Evolutionary conservation across 1,284 basidiomycete species (phyloP), one percentile per base, ranked within the genome.

Genomic region (Ceratobasidium sp.): DNA sequence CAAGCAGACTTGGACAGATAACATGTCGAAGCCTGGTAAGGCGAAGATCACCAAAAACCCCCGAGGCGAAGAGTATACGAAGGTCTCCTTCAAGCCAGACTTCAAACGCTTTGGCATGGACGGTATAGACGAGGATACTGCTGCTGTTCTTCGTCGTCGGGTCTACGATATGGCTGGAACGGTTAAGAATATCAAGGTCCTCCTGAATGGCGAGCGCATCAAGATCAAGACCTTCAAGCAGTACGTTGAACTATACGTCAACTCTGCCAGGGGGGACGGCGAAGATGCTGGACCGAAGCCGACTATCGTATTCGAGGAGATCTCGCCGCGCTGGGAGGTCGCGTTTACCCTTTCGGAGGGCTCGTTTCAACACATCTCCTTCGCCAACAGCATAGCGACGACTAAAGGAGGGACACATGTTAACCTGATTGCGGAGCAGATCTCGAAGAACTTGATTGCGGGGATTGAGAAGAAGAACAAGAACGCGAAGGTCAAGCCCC

Each of bases 101-200:
- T 86, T 99, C 53, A 86, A 87, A 69, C 90, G 96, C 0, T 99
- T 99, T 81, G 93, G 94, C 64, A 98, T 99, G 97, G 88, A 90
- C 14, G 81, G 82, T 6, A 98, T 99, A 80, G 96, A 98, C 82
- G 91, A 92, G 31, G 96, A 99, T 81, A 97, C 94, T 3, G 88
- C 94, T 73, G 89, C 94, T 16, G 87, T 99, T 39, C 86, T 99
- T 73, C 91, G 92, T 83, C 96, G 97, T 84, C 95, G 98, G 74
- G 98, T 98, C 1, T 98, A 96, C 82, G 98, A 99, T 81, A 89
- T 99, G 88, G 96, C 97, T 1, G 98, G 98, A 27, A 98, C 96
- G 6, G 88, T 96, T 77, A 95, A 90, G 82, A 93, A 96, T 79
- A 86, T 98, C 81, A 98, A 98, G 82, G 97, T 99, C 22, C 94